phyloP scores from a whole-genome alignment of 2,329 filamentous ascomycete genomes.

The Hymenoscyphus occultus region DNA sequence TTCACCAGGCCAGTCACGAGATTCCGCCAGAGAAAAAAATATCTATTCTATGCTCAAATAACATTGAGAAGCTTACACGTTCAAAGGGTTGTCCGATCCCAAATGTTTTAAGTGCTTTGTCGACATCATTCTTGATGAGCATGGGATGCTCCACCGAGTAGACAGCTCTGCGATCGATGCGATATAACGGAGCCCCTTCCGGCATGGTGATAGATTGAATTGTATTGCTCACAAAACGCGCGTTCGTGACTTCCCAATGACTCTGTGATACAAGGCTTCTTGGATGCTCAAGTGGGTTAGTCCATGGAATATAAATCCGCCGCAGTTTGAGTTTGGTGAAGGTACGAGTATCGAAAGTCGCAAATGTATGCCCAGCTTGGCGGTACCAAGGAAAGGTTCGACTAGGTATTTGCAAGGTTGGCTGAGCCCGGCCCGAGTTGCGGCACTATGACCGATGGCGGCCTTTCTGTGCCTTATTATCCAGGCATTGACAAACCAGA shows the following conservation, averaged over 20 bases:
- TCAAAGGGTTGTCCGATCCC: constrained; percentile 39
- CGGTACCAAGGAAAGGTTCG: no score
- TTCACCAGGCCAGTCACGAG: constrained; percentile 18
- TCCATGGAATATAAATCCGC: neutral
- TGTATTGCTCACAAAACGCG: neutral
- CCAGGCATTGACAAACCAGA: neutral
- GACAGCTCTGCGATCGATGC: constrained; percentile 50
- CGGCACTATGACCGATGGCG: neutral
- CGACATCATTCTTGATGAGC: constrained; percentile 57
- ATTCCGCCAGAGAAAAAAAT: constrained; percentile 5
- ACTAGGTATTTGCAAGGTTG: no score
- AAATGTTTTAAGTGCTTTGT: constrained; percentile 61
- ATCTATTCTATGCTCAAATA: constrained; percentile 12
- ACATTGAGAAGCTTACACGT: constrained; percentile 28
- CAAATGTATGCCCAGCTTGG: no score
- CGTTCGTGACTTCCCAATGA: neutral
- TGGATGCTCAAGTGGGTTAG: neutral
- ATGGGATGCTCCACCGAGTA: constrained; percentile 66
- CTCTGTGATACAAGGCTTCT: neutral
- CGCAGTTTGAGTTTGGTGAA: neutral
- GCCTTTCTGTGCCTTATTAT: neutral
- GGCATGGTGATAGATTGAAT: constrained; percentile 2
- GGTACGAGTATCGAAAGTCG: neutral
- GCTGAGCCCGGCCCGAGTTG: no score
- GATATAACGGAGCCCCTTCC: constrained; percentile 42